Evolutionary conservation across 306 rosid genomes (phyloP).

Genomic region (Sicyos edulis): DNA sequence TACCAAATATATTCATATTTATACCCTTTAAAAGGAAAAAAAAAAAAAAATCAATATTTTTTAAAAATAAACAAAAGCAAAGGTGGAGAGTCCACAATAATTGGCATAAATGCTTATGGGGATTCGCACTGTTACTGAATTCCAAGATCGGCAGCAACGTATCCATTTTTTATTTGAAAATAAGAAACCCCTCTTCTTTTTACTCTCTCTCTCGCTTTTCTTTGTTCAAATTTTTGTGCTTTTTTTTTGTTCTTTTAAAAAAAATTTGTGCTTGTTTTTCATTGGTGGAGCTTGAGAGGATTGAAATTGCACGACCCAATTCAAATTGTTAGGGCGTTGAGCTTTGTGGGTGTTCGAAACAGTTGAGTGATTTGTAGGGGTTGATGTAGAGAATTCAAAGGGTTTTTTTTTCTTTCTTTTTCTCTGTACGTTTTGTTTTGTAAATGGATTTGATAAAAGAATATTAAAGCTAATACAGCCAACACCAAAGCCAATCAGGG

Average conservation of each 20-base stretch:
- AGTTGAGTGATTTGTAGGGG: not conserved
- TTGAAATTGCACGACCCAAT: not conserved
- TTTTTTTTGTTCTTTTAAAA: too few relatives aligned
- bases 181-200: conserved; percentile 22
- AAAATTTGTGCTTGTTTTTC: not conserved
- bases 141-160: conserved; percentile 59
- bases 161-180: conserved; percentile 24
- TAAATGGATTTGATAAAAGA: conserved; percentile 4
- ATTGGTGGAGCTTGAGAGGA: conserved; percentile 11
- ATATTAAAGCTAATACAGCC: conserved; percentile 24
- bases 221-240: not conserved
- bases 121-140: conserved; percentile 97
- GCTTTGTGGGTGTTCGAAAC: not conserved
- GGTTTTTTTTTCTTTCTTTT: not conserved
- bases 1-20: not conserved
- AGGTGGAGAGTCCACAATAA: conserved; percentile 97
- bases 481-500: conserved; percentile 43
- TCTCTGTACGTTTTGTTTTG: not conserved
- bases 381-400: not conserved
- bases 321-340: not conserved
- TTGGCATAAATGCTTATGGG: conserved; percentile 98
- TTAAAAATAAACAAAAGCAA: conserved; percentile 25
- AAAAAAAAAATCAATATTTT: too few relatives aligned
- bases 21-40: not conserved
- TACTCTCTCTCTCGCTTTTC: conserved; percentile 35